Evolutionary conservation across 2,329 filamentous ascomycete species (phyloP).

Genomic region (Dothiorella sarmentorum): DNA sequence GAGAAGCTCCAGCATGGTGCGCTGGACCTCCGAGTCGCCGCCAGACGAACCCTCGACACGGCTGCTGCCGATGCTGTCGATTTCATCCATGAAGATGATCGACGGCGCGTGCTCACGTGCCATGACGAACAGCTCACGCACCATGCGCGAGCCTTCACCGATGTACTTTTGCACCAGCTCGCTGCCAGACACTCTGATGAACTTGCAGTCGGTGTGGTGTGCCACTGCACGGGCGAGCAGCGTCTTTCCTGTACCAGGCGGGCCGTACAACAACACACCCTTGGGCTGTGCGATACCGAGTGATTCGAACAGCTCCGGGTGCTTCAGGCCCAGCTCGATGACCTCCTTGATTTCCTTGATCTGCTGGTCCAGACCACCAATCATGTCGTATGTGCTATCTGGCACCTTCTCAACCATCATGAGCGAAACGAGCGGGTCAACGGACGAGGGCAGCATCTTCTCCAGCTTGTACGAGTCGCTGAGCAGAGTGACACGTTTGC

Average conservation of each 20-base stretch:
- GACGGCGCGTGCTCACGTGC: slow-evolving; percentile 94
- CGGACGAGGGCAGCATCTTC: slow-evolving; percentile 96
- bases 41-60: slow-evolving; percentile 93
- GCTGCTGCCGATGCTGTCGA: slow-evolving; percentile 96
- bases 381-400: slow-evolving; percentile 99
- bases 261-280: slow-evolving; percentile 93
- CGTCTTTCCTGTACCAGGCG: slow-evolving; percentile 95
- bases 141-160: slow-evolving; percentile 96
- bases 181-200: slow-evolving; percentile 93
- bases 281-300: slow-evolving; percentile 98
- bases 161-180: slow-evolving; percentile 99
- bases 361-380: slow-evolving; percentile 95
- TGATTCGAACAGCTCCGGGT: slow-evolving; percentile 98
- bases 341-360: slow-evolving; percentile 99
- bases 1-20: slow-evolving; percentile 96
- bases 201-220: slow-evolving; percentile 98
- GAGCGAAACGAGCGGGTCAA: slow-evolving; percentile 95
- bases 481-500: slow-evolving; percentile 93
- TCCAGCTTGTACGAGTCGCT: slow-evolving; percentile 98
- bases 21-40: slow-evolving; percentile 95
- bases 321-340: slow-evolving; percentile 96
- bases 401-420: slow-evolving; percentile 99
- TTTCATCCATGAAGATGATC: slow-evolving; percentile 99
- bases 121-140: slow-evolving; percentile 98
- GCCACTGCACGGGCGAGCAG: slow-evolving; percentile 91